These are phyloP conservation scores for Cladorrhinum sp. DNA, from an alignment of 2,329 filamentous ascomycete genomes.

Conservation along the genomic window DNA sequence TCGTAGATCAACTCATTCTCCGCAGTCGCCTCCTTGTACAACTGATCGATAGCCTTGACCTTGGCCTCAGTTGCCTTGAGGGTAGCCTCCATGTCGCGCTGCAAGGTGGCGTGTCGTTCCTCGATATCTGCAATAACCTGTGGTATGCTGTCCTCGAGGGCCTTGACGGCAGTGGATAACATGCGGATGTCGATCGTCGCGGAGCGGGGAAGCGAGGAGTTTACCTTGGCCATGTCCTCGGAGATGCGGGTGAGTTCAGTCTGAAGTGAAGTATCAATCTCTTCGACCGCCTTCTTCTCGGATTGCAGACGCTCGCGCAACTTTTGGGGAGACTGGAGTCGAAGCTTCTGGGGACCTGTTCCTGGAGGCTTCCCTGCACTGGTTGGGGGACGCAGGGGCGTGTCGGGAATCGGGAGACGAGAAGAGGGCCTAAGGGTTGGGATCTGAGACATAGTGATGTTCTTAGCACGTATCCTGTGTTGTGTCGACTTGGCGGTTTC, in stretches of 20 bases:
- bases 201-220: constrained; percentile 38
- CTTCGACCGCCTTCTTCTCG: constrained; percentile 71
- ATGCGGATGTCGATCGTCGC: constrained; percentile 45
- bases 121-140: constrained; percentile 56
- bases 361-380: constrained; percentile 42
- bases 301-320: constrained; percentile 80
- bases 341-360: constrained; percentile 49
- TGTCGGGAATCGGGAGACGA: constrained; percentile 31
- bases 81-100: constrained; percentile 68
- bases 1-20: constrained; percentile 94
- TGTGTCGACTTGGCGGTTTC: constrained; percentile 19
- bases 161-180: constrained; percentile 56
- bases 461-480: constrained; percentile 43
- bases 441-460: constrained; percentile 52
- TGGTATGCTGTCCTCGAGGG: constrained; percentile 67
- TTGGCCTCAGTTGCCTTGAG: constrained; percentile 74
- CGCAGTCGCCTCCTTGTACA: constrained; percentile 81
- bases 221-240: constrained; percentile 68
- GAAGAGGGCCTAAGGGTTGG: constrained; percentile 48
- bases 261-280: constrained; percentile 66
- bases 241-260: constrained; percentile 77
- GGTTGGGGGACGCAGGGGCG: constrained; percentile 12
- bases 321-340: constrained; percentile 69
- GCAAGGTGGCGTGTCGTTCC: constrained; percentile 60
- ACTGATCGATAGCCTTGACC: constrained; percentile 76